Percentiles rank a stretch among this genome's conserved stretches.
Conservation (phyloP, 83 land plant species). For the Picea abies region DNA sequence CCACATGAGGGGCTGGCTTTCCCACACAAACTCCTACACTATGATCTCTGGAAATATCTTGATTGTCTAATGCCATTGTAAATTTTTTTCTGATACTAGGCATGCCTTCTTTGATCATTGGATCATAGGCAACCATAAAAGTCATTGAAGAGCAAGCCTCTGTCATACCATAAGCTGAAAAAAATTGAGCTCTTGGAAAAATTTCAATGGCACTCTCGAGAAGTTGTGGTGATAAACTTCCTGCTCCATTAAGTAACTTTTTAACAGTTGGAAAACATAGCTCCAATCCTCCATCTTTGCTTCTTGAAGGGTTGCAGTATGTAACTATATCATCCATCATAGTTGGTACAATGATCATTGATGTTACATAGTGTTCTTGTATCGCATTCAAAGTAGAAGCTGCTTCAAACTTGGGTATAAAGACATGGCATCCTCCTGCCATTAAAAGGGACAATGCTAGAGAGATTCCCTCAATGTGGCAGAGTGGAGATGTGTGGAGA, state of each 20-base stretch:
- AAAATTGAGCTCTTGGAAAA: conserved; percentile 50
- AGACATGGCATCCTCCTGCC: conserved; percentile 79
- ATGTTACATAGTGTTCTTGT: too few relatives aligned
- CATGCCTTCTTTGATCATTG: background rate
- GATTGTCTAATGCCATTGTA: background rate
- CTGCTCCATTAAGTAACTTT: too few relatives aligned
- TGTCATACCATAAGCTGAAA: conserved; percentile 89
- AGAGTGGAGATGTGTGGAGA: conserved; percentile 89
- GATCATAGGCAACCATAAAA: too few relatives aligned
- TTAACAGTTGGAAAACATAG: too few relatives aligned
- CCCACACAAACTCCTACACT: conserved; percentile 71
- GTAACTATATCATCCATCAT: too few relatives aligned
- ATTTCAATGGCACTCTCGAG: too few relatives aligned
- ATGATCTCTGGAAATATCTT: conserved; percentile 7
- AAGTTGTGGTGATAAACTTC: too few relatives aligned
- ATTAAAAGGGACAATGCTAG: conserved; percentile 81
- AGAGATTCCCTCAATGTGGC: conserved; percentile 97
- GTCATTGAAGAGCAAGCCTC: too few relatives aligned
- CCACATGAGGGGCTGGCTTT: conserved; percentile 80
- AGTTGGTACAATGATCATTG: too few relatives aligned
- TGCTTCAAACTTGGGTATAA: too few relatives aligned
- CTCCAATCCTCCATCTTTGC: conserved; percentile 21
- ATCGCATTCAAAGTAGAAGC: too few relatives aligned
- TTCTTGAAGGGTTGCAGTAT: conserved; percentile 16
- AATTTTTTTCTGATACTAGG: too few relatives aligned